Evolutionary conservation across 495 filamentous ascomycete genomes (phyloP).

Genomic region (Xylaria longipes): DNA sequence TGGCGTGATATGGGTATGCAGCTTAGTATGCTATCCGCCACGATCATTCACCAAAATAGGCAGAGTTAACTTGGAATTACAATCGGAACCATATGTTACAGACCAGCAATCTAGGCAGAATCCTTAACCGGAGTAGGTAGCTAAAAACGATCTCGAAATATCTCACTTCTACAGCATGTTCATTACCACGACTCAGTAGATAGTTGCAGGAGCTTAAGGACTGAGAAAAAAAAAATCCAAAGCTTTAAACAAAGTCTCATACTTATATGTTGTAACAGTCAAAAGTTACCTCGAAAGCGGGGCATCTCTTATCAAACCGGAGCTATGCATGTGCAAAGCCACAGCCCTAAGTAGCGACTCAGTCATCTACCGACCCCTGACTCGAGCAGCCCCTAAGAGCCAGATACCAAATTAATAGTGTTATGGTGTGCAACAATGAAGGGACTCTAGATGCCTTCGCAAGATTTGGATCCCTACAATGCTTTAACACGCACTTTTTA

Average conservation of each 20-base stretch:
- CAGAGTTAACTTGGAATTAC: not conserved
- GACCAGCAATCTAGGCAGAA: too few relatives aligned
- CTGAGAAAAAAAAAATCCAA: too few relatives aligned
- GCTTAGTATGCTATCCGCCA: not conserved
- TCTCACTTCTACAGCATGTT: too few relatives aligned
- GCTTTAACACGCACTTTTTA: not conserved
- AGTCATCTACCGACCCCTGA: not conserved
- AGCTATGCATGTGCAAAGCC: not conserved
- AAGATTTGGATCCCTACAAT: not conserved
- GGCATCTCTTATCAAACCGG: too few relatives aligned
- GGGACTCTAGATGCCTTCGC: not conserved
- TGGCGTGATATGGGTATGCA: too few relatives aligned
- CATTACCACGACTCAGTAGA: too few relatives aligned
- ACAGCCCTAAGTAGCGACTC: not conserved
- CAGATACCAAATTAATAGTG: not conserved
- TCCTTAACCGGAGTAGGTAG: too few relatives aligned
- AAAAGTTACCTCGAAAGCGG: not conserved
- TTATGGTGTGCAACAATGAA: not conserved
- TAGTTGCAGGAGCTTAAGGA: too few relatives aligned
- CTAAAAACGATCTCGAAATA: too few relatives aligned
- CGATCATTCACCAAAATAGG: not conserved
- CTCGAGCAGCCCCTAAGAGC: not conserved
- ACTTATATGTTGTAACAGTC: not conserved
- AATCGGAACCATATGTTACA: too few relatives aligned
- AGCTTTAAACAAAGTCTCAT: too few relatives aligned